Evolutionary conservation across 208 protist species (phyloP).

Genomic region (Acanthamoeba castellanii): DNA sequence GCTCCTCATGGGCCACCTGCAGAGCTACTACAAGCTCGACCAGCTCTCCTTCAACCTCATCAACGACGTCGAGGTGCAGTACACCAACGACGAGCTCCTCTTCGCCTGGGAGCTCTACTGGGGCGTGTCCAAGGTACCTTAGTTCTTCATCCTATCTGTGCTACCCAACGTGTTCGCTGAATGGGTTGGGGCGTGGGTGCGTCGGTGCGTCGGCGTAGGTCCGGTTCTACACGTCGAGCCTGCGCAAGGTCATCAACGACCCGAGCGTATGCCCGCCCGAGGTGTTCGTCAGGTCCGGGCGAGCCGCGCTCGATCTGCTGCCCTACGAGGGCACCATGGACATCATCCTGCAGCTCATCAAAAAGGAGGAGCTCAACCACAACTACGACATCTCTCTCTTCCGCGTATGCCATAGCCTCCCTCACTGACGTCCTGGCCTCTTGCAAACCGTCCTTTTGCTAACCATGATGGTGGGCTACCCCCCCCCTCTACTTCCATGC

Average conservation of each 20-base stretch:
- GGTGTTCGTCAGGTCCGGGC: slow-evolving; percentile 14
- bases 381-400: slow-evolving; percentile 66
- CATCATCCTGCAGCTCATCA: slow-evolving; percentile 58
- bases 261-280: slow-evolving; percentile 43
- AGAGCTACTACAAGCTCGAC: slow-evolving; percentile 71
- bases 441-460: not conserved
- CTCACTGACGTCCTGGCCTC: no score
- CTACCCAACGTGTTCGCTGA: not conserved
- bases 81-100: slow-evolving; percentile 57
- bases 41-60: slow-evolving; percentile 76
- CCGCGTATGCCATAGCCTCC: no score
- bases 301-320: not conserved
- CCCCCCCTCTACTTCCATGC: not conserved
- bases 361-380: slow-evolving; percentile 73
- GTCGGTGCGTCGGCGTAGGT: not conserved
- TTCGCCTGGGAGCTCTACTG: slow-evolving; percentile 76
- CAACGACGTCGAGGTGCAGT: slow-evolving; percentile 62
- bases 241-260: slow-evolving; percentile 58
- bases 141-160: not conserved
- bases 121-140: slow-evolving; percentile 40
- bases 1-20: slow-evolving; percentile 47
- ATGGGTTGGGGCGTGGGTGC: not conserved
- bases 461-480: no score
- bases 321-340: slow-evolving; percentile 72
- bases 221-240: slow-evolving; percentile 27